Evolutionary conservation across 2,329 filamentous ascomycete genomes (phyloP).

Genomic region (Trichoderma endophyticum): DNA sequence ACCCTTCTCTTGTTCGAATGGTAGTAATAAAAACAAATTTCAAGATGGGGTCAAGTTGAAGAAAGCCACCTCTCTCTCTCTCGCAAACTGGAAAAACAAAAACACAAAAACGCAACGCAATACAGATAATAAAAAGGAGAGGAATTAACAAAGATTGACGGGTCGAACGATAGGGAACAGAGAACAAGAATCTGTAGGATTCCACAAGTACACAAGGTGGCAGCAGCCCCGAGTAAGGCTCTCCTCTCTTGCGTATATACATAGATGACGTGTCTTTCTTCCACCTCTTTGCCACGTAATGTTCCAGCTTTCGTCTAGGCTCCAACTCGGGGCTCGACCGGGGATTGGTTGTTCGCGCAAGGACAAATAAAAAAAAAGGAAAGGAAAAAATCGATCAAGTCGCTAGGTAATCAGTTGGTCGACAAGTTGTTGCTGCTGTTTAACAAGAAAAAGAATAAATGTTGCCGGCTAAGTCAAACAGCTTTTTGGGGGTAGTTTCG

Average conservation of each 20-base stretch:
- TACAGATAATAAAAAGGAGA: background rate
- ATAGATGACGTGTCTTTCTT: background rate
- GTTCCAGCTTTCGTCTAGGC: background rate
- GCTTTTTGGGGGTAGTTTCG: conserved; percentile 15
- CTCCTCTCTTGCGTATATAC: background rate
- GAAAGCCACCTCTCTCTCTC: conserved; percentile 3
- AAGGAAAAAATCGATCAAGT: conserved; percentile 13
- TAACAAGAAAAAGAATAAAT: conserved; percentile 1
- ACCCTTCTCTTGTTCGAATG: conserved; percentile 13
- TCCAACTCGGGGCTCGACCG: conserved; percentile 17
- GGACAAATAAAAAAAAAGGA: background rate
- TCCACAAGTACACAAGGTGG: conserved; percentile 18
- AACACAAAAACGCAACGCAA: background rate
- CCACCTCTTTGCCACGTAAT: background rate
- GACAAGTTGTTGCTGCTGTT: background rate
- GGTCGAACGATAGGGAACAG: background rate
- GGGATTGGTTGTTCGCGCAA: background rate
- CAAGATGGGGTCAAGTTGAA: background rate
- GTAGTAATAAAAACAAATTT: background rate
- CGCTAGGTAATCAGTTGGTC: conserved; percentile 18
- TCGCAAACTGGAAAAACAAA: background rate
- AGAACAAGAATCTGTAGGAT: conserved; percentile 11
- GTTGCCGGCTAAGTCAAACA: conserved; percentile 14
- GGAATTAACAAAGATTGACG: conserved; percentile 14
- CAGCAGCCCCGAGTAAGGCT: conserved; percentile 9